These are phyloP conservation scores for Auxenochlorella protothecoides DNA, from an alignment of 139 green algal species.

Conservation along the genomic window DNA sequence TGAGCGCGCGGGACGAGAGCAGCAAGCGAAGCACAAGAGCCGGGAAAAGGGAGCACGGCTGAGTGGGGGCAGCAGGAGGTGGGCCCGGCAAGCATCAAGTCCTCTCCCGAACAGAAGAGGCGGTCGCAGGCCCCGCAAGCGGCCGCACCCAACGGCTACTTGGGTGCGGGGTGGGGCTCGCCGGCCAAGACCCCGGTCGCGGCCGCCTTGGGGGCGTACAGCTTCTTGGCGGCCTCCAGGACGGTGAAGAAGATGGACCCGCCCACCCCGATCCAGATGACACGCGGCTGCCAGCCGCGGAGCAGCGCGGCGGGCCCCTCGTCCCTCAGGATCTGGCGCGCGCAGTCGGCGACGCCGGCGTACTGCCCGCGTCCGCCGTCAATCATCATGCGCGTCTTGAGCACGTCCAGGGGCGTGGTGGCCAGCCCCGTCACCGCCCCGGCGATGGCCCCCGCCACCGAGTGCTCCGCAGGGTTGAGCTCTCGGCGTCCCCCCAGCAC, in stretches of 20 bases:
- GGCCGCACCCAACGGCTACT: too few species aligned
- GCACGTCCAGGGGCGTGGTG: conserved; percentile 86
- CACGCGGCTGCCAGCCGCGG: conserved; percentile 78
- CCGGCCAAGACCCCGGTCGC: too few species aligned
- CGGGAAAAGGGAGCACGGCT: too few species aligned
- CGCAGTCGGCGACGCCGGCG: conserved; percentile 41
- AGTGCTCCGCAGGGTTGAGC: conserved; percentile 53
- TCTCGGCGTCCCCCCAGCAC: conserved; percentile 32
- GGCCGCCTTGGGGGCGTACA: conserved; percentile 30
- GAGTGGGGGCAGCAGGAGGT: too few species aligned
- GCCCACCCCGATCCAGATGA: conserved; percentile 94
- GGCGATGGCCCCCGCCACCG: conserved; percentile 57
- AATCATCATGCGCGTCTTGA: conserved; percentile 91
- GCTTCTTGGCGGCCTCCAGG: conserved; percentile 47
- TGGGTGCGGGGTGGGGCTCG: too few species aligned
- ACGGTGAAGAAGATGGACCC: conserved; percentile 88
- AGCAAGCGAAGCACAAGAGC: too few species aligned
- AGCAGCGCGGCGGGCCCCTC: conserved; percentile 81
- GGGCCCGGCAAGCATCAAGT: too few species aligned
- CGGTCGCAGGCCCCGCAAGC: too few species aligned
- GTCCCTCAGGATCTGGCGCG: conserved; percentile 53
- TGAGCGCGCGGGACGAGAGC: too few species aligned
- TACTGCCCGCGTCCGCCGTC: conserved; percentile 54
- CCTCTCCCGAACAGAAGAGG: too few species aligned
- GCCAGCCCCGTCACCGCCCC: conserved; percentile 72